These are phyloP conservation scores for Sporothrix humicola DNA, from an alignment of 2,329 filamentous ascomycete genomes.

Conservation along the genomic window DNA sequence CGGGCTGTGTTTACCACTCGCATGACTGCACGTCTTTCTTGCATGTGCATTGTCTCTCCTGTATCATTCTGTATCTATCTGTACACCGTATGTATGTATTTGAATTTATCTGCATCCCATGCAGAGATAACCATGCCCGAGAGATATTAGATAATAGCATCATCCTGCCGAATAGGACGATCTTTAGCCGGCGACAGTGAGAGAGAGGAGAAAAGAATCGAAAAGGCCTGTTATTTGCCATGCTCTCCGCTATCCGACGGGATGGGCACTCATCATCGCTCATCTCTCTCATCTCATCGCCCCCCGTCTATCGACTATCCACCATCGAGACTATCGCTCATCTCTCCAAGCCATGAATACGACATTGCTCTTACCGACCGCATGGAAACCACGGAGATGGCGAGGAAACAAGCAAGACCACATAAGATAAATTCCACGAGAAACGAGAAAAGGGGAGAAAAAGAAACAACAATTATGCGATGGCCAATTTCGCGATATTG, in stretches of 20 bases:
- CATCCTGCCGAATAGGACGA: not conserved
- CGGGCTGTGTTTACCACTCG: slow-evolving; percentile 11
- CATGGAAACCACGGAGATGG: not conserved
- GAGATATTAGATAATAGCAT: not conserved
- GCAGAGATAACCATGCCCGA: no score
- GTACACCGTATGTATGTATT: not conserved
- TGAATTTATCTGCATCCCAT: no score
- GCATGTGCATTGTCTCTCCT: slow-evolving; percentile 7
- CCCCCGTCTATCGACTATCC: not conserved
- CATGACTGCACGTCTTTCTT: slow-evolving; percentile 14
- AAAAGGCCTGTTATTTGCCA: not conserved
- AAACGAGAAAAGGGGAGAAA: not conserved
- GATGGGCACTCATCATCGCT: not conserved
- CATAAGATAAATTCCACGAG: not conserved
- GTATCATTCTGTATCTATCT: no score
- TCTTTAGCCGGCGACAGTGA: not conserved
- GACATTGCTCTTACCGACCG: slow-evolving; percentile 3
- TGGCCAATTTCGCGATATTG: slow-evolving; percentile 23
- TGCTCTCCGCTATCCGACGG: not conserved
- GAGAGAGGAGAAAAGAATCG: not conserved
- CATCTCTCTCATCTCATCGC: not conserved
- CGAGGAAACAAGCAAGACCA: not conserved
- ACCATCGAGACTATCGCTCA: not conserved
- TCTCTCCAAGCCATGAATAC: not conserved
- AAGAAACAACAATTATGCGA: not conserved